Evolutionary conservation across 2,329 filamentous ascomycete genomes (phyloP), one percentile per base, ranked within the genome.

Genomic region (Sclerotinia sclerotiorum): DNA sequence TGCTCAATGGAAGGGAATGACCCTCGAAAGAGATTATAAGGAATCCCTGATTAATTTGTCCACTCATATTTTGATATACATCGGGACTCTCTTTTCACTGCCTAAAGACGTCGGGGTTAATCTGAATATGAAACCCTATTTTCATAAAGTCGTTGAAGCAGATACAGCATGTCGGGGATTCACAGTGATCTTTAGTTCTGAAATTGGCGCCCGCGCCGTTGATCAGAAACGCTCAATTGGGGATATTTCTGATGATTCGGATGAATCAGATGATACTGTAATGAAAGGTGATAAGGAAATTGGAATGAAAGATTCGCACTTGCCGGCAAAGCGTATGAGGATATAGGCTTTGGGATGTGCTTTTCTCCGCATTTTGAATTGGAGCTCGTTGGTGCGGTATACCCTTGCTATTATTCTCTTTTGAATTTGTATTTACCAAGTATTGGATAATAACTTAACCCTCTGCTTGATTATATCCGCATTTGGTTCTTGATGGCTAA

Each of bases 1-100:
- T 32, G 27, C 51, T 44, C 63, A 71, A 21, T 71, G 70, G 70
- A 44, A 49, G 21, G 65, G 48, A 3, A 72, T 72, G 70, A 64
- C 17, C 19, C 58, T 68, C 21, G 35, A 66, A 21, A 32, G 13
- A 19, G 10, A 54, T 8, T 71, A 71, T 3, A 48, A 68, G 21
- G 29, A 51, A 3, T 56, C 61, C 19, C 55, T 71, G 21, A 62
- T 71, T 19, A 17, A 54, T 2, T 42, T 70, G 15, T 70, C 69
- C 21, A 48, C 27, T 11, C 56, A 65, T 8, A 32, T 72, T n/a
- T 35, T 72, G 2, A 5, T 10, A 0, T 72, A 68, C 19, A 21
- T 72, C 3, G 46, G 42, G 3, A 7, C 21, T 5, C 27, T 68
- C 5, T 7, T 64, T 11, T 46, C 46, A 5, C 21, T 8, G 17